Conservation (phyloP, 345 rosid species). For the Jatropha curcas region DNA sequence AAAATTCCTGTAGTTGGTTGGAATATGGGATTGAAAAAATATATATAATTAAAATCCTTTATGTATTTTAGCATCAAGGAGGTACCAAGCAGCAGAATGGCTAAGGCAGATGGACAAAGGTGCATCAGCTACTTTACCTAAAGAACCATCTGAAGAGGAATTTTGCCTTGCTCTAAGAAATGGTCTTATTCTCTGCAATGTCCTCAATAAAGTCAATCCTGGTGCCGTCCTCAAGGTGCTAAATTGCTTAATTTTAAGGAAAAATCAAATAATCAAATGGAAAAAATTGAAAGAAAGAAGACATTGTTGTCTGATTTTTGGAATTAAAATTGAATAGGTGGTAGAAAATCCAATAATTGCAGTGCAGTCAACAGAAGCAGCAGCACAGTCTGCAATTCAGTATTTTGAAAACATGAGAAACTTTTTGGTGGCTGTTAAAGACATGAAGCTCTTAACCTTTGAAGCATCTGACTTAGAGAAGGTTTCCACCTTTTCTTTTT, state of each 20-base stretch:
- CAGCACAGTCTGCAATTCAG: slow-evolving; percentile 98
- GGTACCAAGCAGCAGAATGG: slow-evolving; percentile 93
- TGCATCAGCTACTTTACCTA: slow-evolving; percentile 57
- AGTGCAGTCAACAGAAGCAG: slow-evolving; percentile 77
- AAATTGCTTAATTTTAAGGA: too few relatives aligned
- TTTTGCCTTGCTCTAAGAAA: slow-evolving; percentile 73
- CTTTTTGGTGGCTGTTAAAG: slow-evolving; percentile 83
- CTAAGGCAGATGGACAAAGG: slow-evolving; percentile 78
- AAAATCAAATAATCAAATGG: too few relatives aligned
- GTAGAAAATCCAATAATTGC: slow-evolving; percentile 76
- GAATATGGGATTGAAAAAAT: too few relatives aligned
- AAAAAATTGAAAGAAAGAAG: too few relatives aligned
- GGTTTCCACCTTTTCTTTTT: too few relatives aligned
- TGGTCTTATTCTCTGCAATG: slow-evolving; percentile 93
- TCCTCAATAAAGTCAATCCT: slow-evolving; percentile 94
- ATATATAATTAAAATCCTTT: not conserved
- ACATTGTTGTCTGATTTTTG: not conserved
- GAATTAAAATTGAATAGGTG: slow-evolving; percentile 41
- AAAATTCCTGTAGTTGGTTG: too few relatives aligned
- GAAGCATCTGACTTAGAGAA: slow-evolving; percentile 95
- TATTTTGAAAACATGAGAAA: slow-evolving; percentile 98
- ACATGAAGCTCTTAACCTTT: slow-evolving; percentile 93
- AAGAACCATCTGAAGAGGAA: slow-evolving; percentile 75
- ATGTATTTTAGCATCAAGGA: slow-evolving; percentile 60
- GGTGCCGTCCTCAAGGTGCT: slow-evolving; percentile 86